Evolutionary conservation across 129 eudicot species (phyloP).

Genomic region (Rutidosis leptorrhynchoides): DNA sequence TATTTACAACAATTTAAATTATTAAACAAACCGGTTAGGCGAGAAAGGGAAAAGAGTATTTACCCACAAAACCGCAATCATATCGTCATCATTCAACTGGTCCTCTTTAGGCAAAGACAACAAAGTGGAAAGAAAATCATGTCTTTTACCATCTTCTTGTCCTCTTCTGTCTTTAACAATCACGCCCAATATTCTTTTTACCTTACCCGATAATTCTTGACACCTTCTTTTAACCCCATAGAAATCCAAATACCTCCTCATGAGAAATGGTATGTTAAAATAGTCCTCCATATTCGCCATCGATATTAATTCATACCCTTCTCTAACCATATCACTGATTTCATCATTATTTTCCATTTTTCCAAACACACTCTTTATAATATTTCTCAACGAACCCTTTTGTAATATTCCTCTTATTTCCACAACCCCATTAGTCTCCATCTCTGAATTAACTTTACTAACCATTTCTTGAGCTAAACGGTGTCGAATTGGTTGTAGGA

Average conservation of each 20-base stretch:
- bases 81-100: constrained; percentile 56
- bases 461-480: constrained; percentile 60
- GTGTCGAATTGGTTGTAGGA: constrained; percentile 39
- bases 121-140: constrained; percentile 79
- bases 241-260: constrained; percentile 70
- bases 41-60: neutral
- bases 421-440: constrained; percentile 49
- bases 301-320: constrained; percentile 78
- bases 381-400: constrained; percentile 74
- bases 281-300: constrained; percentile 79
- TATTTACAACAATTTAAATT: too few relatives aligned
- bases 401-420: constrained; percentile 59
- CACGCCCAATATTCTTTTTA: constrained; percentile 56
- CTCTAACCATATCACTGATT: constrained; percentile 56
- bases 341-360: constrained; percentile 34
- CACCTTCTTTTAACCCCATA: constrained; percentile 79
- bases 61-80: constrained; percentile 95
- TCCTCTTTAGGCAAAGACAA: constrained; percentile 66
- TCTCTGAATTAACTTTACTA: constrained; percentile 28
- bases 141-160: neutral
- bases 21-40: too few relatives aligned
- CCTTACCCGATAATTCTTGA: constrained; percentile 44
- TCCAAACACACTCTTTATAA: constrained; percentile 84
- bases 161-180: constrained; percentile 47
- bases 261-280: constrained; percentile 57